Percentiles rank a stretch among this genome's conserved stretches.
Conservation (phyloP, 179 eudicot genomes). For the Gypsophila paniculata region DNA sequence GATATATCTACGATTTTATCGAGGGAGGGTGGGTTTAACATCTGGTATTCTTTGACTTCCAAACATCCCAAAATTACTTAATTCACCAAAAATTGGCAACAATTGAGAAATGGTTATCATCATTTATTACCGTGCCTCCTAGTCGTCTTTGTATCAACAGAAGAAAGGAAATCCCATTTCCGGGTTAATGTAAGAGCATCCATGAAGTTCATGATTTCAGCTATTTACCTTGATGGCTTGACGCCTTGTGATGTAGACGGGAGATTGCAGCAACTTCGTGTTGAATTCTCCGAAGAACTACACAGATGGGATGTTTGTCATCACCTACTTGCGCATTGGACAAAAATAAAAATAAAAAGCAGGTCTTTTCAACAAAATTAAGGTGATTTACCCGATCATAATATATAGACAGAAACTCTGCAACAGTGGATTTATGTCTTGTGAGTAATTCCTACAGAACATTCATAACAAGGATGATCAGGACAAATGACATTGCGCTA, state of each 20-base stretch:
- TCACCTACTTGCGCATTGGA: not conserved
- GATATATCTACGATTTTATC: too few relatives aligned
- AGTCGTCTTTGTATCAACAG: not conserved
- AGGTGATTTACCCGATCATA: constrained; percentile 50
- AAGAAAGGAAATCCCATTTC: not conserved
- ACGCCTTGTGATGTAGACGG: constrained; percentile 66
- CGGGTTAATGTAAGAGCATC: not conserved
- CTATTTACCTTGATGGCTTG: constrained; percentile 59
- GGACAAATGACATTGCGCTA: not conserved
- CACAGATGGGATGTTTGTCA: constrained; percentile 6
- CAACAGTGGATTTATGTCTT: constrained; percentile 76
- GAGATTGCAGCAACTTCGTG: constrained; percentile 60
- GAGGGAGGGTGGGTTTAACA: too few relatives aligned
- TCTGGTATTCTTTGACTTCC: not conserved
- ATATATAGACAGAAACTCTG: constrained; percentile 55
- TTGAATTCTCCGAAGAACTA: constrained; percentile 76
- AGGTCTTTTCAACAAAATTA: not conserved
- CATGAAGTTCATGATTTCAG: not conserved
- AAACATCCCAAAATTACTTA: not conserved
- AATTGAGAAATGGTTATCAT: not conserved
- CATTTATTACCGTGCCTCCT: not conserved
- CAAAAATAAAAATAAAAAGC: not conserved
- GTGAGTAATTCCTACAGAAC: constrained; percentile 62
- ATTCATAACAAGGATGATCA: not conserved
- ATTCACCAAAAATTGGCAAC: too few relatives aligned